Conservation (phyloP, 768 basidiomycete genomes). For the Mycena olivaceomarginata region DNA sequence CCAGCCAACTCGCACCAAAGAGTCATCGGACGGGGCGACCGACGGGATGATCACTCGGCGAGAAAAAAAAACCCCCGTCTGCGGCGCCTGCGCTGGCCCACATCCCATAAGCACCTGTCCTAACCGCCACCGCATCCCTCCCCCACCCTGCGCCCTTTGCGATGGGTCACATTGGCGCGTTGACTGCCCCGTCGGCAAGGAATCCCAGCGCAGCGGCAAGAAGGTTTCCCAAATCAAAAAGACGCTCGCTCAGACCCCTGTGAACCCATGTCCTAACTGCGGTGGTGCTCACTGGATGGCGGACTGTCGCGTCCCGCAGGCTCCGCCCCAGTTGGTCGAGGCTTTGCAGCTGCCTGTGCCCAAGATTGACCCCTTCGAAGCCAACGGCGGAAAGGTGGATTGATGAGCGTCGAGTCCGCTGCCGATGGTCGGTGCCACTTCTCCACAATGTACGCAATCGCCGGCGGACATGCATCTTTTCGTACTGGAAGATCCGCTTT, state of each 20-base stretch:
- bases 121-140: constrained; percentile 15
- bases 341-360: constrained; percentile 17
- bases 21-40: neutral
- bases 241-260: neutral
- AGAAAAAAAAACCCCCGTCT: constrained; percentile 1
- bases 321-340: constrained; percentile 23
- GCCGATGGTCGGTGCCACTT: neutral
- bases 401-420: neutral
- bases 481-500: neutral
- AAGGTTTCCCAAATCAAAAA: constrained; percentile 8
- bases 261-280: constrained; percentile 34
- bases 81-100: constrained; percentile 33
- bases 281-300: constrained; percentile 40
- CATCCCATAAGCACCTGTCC: constrained; percentile 10
- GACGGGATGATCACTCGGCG: neutral
- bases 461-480: too few species aligned
- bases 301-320: constrained; percentile 37
- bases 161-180: constrained; percentile 38
- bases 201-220: neutral
- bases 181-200: constrained; percentile 29
- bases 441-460: too few species aligned
- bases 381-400: neutral
- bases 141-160: constrained; percentile 34
- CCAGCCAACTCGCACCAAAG: neutral
- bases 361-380: neutral